phyloP scores from a whole-genome alignment of 495 filamentous ascomycete genomes.

The Lentithecium fluviatile region DNA sequence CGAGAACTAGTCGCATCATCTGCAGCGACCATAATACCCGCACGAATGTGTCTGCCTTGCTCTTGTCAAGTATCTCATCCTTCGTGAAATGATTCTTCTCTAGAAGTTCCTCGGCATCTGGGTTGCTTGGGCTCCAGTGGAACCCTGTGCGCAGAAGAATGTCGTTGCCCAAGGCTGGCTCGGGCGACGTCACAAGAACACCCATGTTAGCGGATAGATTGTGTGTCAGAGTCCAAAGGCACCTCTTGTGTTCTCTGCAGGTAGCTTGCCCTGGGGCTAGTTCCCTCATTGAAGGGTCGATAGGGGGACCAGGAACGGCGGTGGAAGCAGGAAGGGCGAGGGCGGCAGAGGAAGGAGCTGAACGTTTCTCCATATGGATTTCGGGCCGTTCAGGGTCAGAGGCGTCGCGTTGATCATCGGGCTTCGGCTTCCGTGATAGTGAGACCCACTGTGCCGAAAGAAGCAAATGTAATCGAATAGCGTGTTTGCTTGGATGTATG shows the following conservation, averaged over 20 bases:
- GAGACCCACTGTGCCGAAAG: no score
- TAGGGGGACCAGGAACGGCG: background rate
- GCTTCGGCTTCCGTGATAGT: background rate
- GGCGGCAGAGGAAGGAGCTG: no score
- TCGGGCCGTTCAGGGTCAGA: no score
- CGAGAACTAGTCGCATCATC: conserved; percentile 6
- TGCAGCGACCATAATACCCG: conserved; percentile 3
- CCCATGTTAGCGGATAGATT: conserved; percentile 19
- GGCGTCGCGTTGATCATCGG: background rate
- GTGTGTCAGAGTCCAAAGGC: conserved; percentile 14
- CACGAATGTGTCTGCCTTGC: conserved; percentile 13
- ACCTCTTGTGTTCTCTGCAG: background rate
- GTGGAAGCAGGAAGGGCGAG: background rate
- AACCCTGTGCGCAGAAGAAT: background rate
- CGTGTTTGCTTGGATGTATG: background rate
- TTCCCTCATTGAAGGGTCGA: no score
- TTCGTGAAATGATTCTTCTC: background rate
- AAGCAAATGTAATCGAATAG: background rate
- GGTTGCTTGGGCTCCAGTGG: background rate
- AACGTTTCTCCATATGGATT: no score
- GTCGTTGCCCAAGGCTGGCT: background rate
- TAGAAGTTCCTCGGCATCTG: background rate
- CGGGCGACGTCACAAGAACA: background rate
- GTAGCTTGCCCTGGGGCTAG: background rate
- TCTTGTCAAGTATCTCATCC: conserved; percentile 15